Conservation (phyloP, 371 early-diverging fungal genomes). For the Apophysomyces elegans region DNA sequence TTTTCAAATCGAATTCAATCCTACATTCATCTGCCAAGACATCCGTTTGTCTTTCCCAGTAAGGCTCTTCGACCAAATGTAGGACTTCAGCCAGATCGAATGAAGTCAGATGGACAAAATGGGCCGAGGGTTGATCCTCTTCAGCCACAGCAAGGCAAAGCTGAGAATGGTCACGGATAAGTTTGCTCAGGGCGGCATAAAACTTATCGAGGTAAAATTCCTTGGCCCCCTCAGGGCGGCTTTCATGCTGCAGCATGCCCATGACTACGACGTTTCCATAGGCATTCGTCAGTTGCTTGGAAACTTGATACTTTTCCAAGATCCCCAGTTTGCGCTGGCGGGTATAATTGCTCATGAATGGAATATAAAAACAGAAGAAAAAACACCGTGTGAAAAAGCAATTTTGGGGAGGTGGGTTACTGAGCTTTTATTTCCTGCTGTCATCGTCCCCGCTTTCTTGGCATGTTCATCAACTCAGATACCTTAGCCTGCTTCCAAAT, state of each 20-base stretch:
- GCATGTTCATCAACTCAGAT: too few relatives aligned
- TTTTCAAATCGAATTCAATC: conserved; percentile 31
- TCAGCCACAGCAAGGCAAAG: conserved; percentile 30
- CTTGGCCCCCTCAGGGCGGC: conserved; percentile 3
- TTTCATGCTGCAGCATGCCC: conserved; percentile 24
- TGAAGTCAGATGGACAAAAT: conserved; percentile 25
- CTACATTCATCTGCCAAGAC: conserved; percentile 19
- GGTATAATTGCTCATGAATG: not conserved
- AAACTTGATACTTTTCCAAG: conserved; percentile 46
- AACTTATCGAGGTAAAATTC: conserved; percentile 26
- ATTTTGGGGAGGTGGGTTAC: not conserved
- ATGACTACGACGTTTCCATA: conserved; percentile 42
- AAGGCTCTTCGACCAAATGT: conserved; percentile 17
- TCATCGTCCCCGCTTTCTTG: too few relatives aligned
- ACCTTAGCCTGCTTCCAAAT: too few relatives aligned
- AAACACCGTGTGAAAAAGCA: not conserved
- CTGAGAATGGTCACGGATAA: conserved; percentile 32
- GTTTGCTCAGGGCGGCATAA: conserved; percentile 23
- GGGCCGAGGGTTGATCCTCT: conserved; percentile 18
- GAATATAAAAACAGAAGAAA: conserved; percentile 12
- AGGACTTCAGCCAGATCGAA: conserved; percentile 22
- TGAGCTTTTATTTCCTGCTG: too few relatives aligned
- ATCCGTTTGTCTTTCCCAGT: conserved; percentile 7
- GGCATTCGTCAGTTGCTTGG: conserved; percentile 29
- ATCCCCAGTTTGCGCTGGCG: conserved; percentile 26